Evolutionary conservation across 345 rosid genomes (phyloP).

Genomic region (Streptanthus diversifolius): DNA sequence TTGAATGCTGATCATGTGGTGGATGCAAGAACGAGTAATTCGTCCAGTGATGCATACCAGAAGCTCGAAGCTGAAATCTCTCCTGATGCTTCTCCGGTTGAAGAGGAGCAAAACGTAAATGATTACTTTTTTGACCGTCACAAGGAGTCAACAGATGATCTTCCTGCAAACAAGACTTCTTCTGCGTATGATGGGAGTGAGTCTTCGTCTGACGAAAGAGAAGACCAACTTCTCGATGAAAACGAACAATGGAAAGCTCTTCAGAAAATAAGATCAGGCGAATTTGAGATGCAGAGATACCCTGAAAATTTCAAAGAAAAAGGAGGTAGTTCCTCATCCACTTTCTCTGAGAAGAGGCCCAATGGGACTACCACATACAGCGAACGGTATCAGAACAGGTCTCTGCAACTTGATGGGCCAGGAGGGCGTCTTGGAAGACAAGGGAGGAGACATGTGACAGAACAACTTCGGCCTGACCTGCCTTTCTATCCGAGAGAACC

Average conservation of each 20-base stretch:
- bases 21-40: conserved; percentile 14
- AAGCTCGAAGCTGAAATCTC: conserved; percentile 15
- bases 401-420: conserved; percentile 37
- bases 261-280: conserved; percentile 40
- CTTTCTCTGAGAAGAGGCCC: conserved; percentile 30
- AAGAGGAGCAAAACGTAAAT: conserved; percentile 3
- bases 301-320: conserved; percentile 23
- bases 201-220: conserved; percentile 65
- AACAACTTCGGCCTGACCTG: conserved; percentile 38
- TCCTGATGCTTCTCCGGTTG: conserved; percentile 20
- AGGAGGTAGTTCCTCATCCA: conserved; percentile 35
- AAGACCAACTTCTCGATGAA: conserved; percentile 46
- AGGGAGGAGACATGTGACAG: conserved; percentile 40
- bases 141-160: conserved; percentile 12
- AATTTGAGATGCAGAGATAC: conserved; percentile 26
- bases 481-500: conserved; percentile 41
- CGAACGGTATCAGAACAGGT: conserved; percentile 35
- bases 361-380: conserved; percentile 26
- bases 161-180: conserved; percentile 40
- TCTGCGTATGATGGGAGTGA: conserved; percentile 67
- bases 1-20: conserved; percentile 12
- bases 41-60: conserved; percentile 2
- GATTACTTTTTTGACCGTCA: not conserved
- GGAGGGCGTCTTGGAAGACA: conserved; percentile 38
- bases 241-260: conserved; percentile 29